Conservation (phyloP, 2,329 filamentous ascomycete genomes). For the Fusarium domesticum region DNA sequence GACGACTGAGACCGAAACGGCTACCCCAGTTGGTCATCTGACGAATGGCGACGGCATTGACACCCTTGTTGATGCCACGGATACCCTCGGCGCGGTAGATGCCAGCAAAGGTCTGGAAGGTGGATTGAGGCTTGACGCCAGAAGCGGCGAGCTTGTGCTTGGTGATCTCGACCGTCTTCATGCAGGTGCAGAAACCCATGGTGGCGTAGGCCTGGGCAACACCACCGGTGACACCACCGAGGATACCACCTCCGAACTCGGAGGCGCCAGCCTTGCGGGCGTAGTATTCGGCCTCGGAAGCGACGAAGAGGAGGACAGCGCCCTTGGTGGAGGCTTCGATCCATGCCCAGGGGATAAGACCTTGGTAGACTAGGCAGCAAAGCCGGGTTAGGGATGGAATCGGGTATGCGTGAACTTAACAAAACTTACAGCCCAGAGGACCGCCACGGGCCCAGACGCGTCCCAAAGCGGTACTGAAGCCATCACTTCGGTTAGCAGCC, state of each 20-base stretch:
- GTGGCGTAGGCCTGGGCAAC: constrained; percentile 98
- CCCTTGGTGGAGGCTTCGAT: constrained; percentile 99
- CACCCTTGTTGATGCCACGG: constrained; percentile 93
- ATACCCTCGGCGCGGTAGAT: constrained; percentile 96
- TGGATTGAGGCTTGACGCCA: constrained; percentile 82
- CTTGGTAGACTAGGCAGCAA: constrained; percentile 85
- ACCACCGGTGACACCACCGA: constrained; percentile 88
- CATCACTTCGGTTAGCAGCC: constrained; percentile 91
- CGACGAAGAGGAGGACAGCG: constrained; percentile 97
- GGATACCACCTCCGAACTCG: constrained; percentile 85
- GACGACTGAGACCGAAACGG: constrained; percentile 87
- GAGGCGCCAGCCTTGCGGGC: constrained; percentile 78
- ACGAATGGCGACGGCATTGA: constrained; percentile 96
- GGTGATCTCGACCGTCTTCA: constrained; percentile 99
- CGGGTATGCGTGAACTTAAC: background rate
- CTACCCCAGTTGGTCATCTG: constrained; percentile 99
- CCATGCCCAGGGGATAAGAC: constrained; percentile 99
- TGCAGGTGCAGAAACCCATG: constrained; percentile 99
- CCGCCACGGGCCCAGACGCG: constrained; percentile 95
- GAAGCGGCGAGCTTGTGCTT: constrained; percentile 88
- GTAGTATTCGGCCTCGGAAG: constrained; percentile 96
- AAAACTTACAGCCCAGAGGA: constrained; percentile 80
- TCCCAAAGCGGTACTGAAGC: constrained; percentile 74
- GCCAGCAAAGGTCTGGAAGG: constrained; percentile 92
- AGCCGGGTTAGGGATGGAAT: constrained; percentile 23